phyloP scores from a whole-genome alignment of 2,329 filamentous ascomycete species.

The Phaeosphaeria sp. region DNA sequence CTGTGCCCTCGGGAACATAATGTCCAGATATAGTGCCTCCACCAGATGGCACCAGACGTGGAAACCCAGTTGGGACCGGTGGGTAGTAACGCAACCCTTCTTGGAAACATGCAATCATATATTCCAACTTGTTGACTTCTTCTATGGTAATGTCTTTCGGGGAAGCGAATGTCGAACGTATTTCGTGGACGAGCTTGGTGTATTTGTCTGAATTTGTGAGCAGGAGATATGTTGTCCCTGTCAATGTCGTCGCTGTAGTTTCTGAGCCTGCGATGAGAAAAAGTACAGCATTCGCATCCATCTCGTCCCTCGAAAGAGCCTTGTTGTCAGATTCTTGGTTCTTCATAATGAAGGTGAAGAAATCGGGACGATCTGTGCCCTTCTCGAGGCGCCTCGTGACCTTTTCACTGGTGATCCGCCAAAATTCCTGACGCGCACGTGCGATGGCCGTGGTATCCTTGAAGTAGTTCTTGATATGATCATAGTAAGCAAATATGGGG shows the following conservation, averaged over 20 bases:
- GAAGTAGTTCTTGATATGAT: constrained; percentile 19
- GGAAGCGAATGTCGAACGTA: constrained; percentile 29
- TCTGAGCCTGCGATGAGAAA: constrained; percentile 54
- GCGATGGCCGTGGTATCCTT: constrained; percentile 7
- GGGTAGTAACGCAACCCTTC: constrained; percentile 39
- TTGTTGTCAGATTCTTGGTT: constrained; percentile 23
- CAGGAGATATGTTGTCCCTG: constrained; percentile 53
- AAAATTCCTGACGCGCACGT: constrained; percentile 24
- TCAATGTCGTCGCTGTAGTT: constrained; percentile 55
- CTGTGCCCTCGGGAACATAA: constrained; percentile 35
- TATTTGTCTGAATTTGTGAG: constrained; percentile 28
- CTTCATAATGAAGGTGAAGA: constrained; percentile 34
- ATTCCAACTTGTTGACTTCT: constrained; percentile 31
- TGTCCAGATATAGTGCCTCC: constrained; percentile 33
- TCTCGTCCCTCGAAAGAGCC: constrained; percentile 35
- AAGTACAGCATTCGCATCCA: constrained; percentile 41
- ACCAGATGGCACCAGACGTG: constrained; percentile 30
- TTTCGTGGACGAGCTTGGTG: constrained; percentile 27
- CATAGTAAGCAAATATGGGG: constrained; percentile 23
- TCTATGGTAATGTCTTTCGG: constrained; percentile 34
- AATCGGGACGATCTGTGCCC: constrained; percentile 26
- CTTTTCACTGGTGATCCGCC: constrained; percentile 14
- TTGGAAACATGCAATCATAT: constrained; percentile 35
- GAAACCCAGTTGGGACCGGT: constrained; percentile 38
- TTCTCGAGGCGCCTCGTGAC: constrained; percentile 28